Evolutionary conservation across 208 protist species (phyloP).

Genomic region (Novymonas esmeraldas): DNA sequence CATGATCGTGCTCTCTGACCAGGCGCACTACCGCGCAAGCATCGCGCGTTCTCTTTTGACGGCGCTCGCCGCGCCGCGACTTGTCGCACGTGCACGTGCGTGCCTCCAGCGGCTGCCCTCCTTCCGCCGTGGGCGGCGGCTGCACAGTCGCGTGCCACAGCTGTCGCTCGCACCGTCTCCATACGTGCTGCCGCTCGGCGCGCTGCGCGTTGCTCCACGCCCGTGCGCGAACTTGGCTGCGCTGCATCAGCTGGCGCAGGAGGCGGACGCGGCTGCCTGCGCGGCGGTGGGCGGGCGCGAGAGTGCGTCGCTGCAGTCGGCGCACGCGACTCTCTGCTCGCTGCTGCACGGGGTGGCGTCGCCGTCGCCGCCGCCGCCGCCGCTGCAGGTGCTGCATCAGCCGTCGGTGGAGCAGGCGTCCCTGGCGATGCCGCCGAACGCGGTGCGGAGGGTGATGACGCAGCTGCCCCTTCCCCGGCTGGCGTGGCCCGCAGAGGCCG

Average conservation of each 20-base stretch:
- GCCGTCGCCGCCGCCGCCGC: slow-evolving; percentile 2
- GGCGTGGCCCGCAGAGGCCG: slow-evolving; percentile 20
- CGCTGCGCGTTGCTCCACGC: slow-evolving; percentile 22
- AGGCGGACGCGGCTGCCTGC: slow-evolving; percentile 19
- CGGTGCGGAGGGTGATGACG: slow-evolving; percentile 18
- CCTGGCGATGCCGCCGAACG: slow-evolving; percentile 16
- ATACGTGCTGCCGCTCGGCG: slow-evolving; percentile 26
- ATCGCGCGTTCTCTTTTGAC: slow-evolving; percentile 51
- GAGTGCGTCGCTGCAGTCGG: slow-evolving; percentile 11
- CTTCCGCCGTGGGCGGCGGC: slow-evolving; percentile 33
- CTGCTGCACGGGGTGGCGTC: slow-evolving; percentile 4
- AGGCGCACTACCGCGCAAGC: slow-evolving; percentile 69
- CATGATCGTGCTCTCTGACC: slow-evolving; percentile 82
- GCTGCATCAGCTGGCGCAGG: slow-evolving; percentile 37
- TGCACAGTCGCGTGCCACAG: slow-evolving; percentile 33
- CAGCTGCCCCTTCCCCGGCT: slow-evolving; percentile 20
- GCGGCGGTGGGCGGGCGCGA: slow-evolving; percentile 11
- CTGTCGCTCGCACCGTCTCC: slow-evolving; percentile 30
- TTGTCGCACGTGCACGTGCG: slow-evolving; percentile 33
- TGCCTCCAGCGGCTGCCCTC: slow-evolving; percentile 44
- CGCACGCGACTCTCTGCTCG: slow-evolving; percentile 10
- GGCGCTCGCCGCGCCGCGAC: slow-evolving; percentile 30
- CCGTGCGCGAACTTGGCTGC: slow-evolving; percentile 44
- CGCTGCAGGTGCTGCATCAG: slow-evolving; percentile 37
- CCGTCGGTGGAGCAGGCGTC: slow-evolving; percentile 37